Base-by-base conservation (phyloP, 2,329 filamentous ascomycete species). In the Graphilbum fragrans region DNA sequence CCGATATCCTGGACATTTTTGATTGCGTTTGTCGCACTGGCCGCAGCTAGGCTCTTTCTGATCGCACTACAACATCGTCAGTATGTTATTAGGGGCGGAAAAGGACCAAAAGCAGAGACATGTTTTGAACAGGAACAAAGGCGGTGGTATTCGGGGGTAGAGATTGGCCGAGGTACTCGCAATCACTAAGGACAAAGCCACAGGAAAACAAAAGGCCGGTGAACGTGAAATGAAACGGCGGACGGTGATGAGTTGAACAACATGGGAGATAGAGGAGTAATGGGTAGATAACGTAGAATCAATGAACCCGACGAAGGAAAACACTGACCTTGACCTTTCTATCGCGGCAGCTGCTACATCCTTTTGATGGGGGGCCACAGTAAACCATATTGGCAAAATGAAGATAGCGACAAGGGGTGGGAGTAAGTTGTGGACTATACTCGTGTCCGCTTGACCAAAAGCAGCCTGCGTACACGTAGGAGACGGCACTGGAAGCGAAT, bases 301-400 rank as follows among this genome's bases (percentile, higher is more conserved):
- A 10, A 41, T 17, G n/a, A 31, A 10, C n/a, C 10, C 14, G n/a
- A n/a, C n/a, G n/a, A n/a, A n/a, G n/a, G n/a, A n/a, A 19, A 6
- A 34, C 32, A 65, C 70, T 59, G 58, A 73, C 70, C 44, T 67
- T 66, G 45, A 73, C 70, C 55, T 74, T 75, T 49, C 70, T 66
- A 51, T 69, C 65, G 47, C 71, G 64, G 50, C 71, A 75, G 47
- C 61, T 68, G 48, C 67, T 70, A 54, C 71, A 75, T 33, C 69
- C 70, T 52, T 70, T 71, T 31, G 70, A 74, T 35, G 71, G 70
- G 50, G 72, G 73, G 5, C 71, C 70, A 48, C 71, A 74, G 50
- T 72, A 75, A 6, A 74, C 70, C 71, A 75, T 74, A 42, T 41
- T 42, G 39, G 18, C 12, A 21, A 18, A 17, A 35, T 5, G 16